phyloP scores from a whole-genome alignment of 2,329 filamentous ascomycete genomes.

The Trichophyton benhamiae region DNA sequence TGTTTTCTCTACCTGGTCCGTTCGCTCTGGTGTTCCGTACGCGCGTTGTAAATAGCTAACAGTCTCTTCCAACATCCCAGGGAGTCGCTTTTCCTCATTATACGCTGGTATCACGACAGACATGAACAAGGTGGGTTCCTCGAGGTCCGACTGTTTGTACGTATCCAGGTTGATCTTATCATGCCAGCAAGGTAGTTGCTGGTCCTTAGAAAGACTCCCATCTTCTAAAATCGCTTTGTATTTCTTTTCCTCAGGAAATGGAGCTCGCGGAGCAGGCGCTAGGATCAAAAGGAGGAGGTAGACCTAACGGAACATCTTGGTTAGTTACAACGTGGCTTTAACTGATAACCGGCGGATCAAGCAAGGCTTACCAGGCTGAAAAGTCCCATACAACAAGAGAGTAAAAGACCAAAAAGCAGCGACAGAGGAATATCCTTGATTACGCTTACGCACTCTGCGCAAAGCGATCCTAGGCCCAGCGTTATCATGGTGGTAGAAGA shows the following conservation, averaged over 20 bases:
- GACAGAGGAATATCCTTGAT: constrained; percentile 20
- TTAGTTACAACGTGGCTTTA: background rate
- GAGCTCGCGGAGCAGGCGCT: constrained; percentile 66
- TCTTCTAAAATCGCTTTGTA: constrained; percentile 64
- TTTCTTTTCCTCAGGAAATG: constrained; percentile 66
- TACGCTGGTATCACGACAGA: constrained; percentile 89
- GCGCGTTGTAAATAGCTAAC: constrained; percentile 69
- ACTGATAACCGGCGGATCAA: background rate
- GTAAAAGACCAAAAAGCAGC: constrained; percentile 22
- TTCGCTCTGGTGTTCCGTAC: constrained; percentile 46
- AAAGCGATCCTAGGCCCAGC: constrained; percentile 15
- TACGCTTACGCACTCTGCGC: constrained; percentile 24
- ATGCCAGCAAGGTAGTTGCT: constrained; percentile 72
- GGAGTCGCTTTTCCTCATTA: constrained; percentile 78
- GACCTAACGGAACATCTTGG: constrained; percentile 3
- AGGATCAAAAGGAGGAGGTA: constrained; percentile 54
- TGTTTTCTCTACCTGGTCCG: constrained; percentile 21
- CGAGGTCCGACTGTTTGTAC: constrained; percentile 42
- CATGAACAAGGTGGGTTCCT: constrained; percentile 69
- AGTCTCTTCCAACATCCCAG: constrained; percentile 79
- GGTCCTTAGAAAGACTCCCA: constrained; percentile 42
- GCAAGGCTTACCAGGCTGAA: background rate
- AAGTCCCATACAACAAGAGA: constrained; percentile 15
- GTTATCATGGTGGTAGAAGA: constrained; percentile 4
- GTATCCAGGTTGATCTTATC: constrained; percentile 53